A percentile compares a stretch with the other conserved stretches of the same genome.
Evolutionary conservation across 228 moss, liverwort and hornwort genomes (phyloP).

Genomic region (Sphagnum magellanicum): DNA sequence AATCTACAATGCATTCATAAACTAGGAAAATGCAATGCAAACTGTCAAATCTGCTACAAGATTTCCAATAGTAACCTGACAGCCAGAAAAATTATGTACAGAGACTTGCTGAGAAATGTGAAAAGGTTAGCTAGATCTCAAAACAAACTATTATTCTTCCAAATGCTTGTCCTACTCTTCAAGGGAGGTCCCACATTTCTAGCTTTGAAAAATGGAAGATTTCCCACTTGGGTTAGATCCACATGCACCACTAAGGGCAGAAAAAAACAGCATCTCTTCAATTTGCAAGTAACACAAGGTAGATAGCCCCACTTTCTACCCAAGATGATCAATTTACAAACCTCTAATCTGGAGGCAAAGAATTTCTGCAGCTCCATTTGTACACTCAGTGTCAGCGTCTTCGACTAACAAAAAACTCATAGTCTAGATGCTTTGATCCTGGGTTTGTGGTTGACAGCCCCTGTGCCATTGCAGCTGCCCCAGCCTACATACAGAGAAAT

Average conservation of each 20-base stretch:
- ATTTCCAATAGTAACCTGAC: too few relatives aligned
- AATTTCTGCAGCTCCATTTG: slow-evolving; percentile 39
- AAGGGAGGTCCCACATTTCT: slow-evolving; percentile 14
- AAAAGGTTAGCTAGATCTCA: too few relatives aligned
- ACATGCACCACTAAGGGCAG: too few relatives aligned
- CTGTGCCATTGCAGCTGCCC: slow-evolving; percentile 39
- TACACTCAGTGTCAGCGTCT: slow-evolving; percentile 43
- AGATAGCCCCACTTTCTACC: slow-evolving; percentile 21
- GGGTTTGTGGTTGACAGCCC: slow-evolving; percentile 22
- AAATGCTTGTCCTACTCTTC: slow-evolving; percentile 2
- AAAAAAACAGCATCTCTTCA: too few relatives aligned
- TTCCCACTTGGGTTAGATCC: slow-evolving; percentile 30
- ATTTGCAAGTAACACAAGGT: slow-evolving; percentile 7
- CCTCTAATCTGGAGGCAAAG: slow-evolving; percentile 50
- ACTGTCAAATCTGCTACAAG: too few relatives aligned
- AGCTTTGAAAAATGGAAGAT: slow-evolving; percentile 30
- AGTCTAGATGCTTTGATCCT: slow-evolving; percentile 40
- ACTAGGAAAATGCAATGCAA: too few relatives aligned
- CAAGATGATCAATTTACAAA: slow-evolving; percentile 42
- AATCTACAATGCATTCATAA: too few relatives aligned
- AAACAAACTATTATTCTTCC: too few relatives aligned
- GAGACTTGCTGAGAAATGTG: too few relatives aligned
- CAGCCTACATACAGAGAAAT: slow-evolving; percentile 6
- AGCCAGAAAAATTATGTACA: too few relatives aligned
- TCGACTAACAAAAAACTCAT: slow-evolving; percentile 52